Base-by-base conservation (phyloP, 169 alveolate genomes). In the Theileria orientalis region DNA sequence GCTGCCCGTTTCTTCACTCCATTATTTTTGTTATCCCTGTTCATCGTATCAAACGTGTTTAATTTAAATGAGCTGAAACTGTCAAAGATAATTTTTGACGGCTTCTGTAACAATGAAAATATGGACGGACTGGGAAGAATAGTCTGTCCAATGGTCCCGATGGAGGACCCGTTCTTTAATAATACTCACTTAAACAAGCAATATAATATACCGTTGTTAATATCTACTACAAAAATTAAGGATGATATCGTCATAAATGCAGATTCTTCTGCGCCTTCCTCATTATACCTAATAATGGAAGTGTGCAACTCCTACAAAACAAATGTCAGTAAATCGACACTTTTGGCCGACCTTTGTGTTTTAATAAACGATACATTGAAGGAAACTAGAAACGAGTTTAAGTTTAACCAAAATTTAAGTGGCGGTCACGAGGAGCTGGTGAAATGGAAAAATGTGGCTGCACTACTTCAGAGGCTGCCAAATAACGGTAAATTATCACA, bases 131-230 rank as follows among this genome's bases (percentile, higher is more conserved):
- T 62, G 3, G 72, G 60, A 25, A 1, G 72, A 21, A 62, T 62
- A 62, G 72, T 62, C 21, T 62, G 72, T 62, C 72, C 72, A 13
- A n/a, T 44, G 30, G 60, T 44, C 21, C 56, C 72, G 40, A 30
- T 62, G 51, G 57, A 44, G 51, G 57, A 44, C 32, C 46, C 29
- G 2, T 40, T 56, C 25, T 19, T 56, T 25, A 56, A 56, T n/a
- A 37, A 56, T 7, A 0, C 37, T 25, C 7, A 44, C 32, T 21
- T 16, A 7, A 3, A n/a, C 8, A 35, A 44, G 1, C 32, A 44
- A 42, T 19, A 35, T 1, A 62, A 32, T 33, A 21, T 62, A 21
- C 72, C 72, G 0, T 30, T 62, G 23, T 21, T 62, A 40, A 44
- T 62, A 27, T 40, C 72, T 1, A 62, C 72, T 11, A 62, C 72